Base-by-base conservation (phyloP, 345 rosid genomes). In the Eucalyptus fibrosa region DNA sequence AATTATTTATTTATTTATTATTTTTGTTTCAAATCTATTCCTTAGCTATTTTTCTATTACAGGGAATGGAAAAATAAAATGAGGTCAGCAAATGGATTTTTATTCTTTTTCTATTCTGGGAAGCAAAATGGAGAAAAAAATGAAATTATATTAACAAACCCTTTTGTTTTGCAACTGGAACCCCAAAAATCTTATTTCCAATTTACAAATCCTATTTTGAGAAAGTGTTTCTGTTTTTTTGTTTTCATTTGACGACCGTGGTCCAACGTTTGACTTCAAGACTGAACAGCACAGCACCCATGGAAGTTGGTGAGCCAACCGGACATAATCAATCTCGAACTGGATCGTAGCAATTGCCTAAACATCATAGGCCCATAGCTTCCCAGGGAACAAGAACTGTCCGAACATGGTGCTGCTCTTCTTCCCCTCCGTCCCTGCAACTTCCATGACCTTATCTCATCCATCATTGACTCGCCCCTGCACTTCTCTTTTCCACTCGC, bases 11-110 rank as follows among this genome's bases (percentile, higher is more conserved):
- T 51, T 18, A 18, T 2, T 51, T 51, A 7, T 51, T 51, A 2
- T 18, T 51, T 51, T 2, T 7, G 0, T 53, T 53, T 53, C 24
- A 53, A 53, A 53, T 53, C 4, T 53, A 53, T 53, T 53, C 10
- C 1, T 2, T 4, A 0, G 4, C 1, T 2, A 53, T 19, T 53
- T 53, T 53, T 53, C 10, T 53, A 53, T 53, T 53, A 3, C 1
- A 53, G 9, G 24, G 9, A 53, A 7, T 53, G 9, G 10, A 53
- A 53, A 51, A 53, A 53, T 53, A 53, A 7, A 53, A 19, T 53
- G 56, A 53, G 4, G 0, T 53, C 10, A 3, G 10, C 56, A 53
- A 53, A 19, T 53, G 21, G 1, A 53, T 53, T 53, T 53, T 2
- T 19, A 53, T 53, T 53, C 0, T 19, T 53, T 19, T 7, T 53